Conservation (phyloP, 495 filamentous ascomycete species). For the Penicillium psychrofluorescens region DNA sequence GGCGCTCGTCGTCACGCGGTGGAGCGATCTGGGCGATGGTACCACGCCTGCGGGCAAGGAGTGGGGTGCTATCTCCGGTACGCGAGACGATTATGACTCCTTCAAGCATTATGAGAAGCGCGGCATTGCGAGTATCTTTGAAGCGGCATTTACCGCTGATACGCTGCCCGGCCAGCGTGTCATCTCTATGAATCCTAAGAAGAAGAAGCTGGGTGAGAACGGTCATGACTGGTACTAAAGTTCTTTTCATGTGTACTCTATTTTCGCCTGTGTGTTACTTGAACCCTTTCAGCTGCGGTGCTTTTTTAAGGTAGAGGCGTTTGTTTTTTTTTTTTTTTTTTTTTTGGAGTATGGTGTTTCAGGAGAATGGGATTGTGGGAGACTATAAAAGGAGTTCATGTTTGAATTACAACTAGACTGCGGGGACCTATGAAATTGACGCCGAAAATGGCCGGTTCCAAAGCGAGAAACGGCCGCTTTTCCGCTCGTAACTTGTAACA, state of each 20-base stretch:
- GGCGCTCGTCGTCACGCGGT: conserved; percentile 51
- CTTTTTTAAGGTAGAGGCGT: too few relatives aligned
- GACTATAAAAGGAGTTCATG: not conserved
- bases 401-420: too few relatives aligned
- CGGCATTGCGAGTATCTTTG: conserved; percentile 50
- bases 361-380: too few relatives aligned
- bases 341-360: too few relatives aligned
- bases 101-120: conserved; percentile 43
- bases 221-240: conserved; percentile 44
- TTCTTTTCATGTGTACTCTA: not conserved
- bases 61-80: conserved; percentile 45
- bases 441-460: too few relatives aligned
- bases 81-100: conserved; percentile 38
- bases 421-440: too few relatives aligned
- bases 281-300: too few relatives aligned
- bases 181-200: conserved; percentile 46
- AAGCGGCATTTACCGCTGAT: conserved; percentile 43
- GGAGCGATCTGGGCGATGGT: conserved; percentile 52
- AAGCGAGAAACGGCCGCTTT: too few relatives aligned
- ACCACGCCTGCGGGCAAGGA: conserved; percentile 31
- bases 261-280: too few relatives aligned
- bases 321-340: too few relatives aligned
- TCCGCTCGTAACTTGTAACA: too few relatives aligned
- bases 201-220: conserved; percentile 37
- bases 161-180: conserved; percentile 49